Percentiles rank a stretch among this genome's conserved stretches.
phyloP scores from a whole-genome alignment of 345 rosid species.

The Alliaria petiolata region DNA sequence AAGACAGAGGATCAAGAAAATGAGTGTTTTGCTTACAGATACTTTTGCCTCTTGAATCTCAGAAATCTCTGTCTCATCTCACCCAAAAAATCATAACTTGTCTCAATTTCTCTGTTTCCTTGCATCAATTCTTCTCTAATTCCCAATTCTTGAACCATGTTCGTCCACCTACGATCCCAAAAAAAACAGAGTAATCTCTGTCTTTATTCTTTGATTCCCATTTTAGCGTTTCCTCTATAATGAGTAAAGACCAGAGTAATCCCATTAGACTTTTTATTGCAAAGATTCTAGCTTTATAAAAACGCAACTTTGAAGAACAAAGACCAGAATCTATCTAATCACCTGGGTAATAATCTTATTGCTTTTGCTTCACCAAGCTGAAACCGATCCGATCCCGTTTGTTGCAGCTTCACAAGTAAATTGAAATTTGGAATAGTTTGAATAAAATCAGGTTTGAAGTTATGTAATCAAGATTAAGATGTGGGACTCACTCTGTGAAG shows the following conservation, averaged over 20 bases:
- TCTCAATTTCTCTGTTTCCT: background rate
- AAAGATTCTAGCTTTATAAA: conserved; percentile 17
- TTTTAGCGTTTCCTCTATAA: background rate
- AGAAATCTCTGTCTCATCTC: conserved; percentile 55
- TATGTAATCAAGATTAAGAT: background rate
- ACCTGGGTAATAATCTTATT: conserved; percentile 25
- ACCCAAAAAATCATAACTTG: conserved; percentile 25
- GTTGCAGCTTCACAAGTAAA: conserved; percentile 8
- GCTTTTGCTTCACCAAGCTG: conserved; percentile 31
- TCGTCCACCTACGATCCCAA: conserved; percentile 7
- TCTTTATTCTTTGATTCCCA: background rate
- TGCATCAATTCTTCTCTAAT: background rate
- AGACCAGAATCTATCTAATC: background rate
- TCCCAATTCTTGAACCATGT: conserved; percentile 26
- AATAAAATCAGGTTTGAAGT: background rate
- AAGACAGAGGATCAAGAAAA: background rate
- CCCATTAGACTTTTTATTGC: background rate
- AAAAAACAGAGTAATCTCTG: conserved; percentile 7
- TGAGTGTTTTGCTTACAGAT: conserved; percentile 39
- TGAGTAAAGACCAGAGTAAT: too few species aligned
- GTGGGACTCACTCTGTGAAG: conserved; percentile 22
- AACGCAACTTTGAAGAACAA: conserved; percentile 2
- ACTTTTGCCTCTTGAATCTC: conserved; percentile 50
- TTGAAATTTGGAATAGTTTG: background rate
- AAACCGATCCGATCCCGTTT: conserved; percentile 27